phyloP scores from a whole-genome alignment of 768 basidiomycete genomes.

The Lentinula edodes region DNA sequence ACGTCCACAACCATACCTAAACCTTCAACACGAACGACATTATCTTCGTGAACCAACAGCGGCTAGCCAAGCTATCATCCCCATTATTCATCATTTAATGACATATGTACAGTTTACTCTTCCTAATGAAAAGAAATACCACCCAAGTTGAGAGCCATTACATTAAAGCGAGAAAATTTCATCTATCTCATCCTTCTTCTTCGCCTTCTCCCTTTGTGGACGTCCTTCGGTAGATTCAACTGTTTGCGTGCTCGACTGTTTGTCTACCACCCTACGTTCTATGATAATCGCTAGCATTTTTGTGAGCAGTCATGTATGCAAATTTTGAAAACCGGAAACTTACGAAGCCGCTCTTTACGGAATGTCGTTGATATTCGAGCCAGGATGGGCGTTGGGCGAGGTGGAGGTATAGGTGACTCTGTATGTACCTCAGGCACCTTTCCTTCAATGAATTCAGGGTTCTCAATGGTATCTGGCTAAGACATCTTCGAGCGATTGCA shows the following conservation, averaged over 20 bases:
- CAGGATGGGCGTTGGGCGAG: neutral
- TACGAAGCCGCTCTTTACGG: neutral
- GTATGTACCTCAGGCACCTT: neutral
- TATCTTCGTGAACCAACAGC: too few relatives aligned
- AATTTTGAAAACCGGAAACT: neutral
- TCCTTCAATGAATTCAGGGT: too few relatives aligned
- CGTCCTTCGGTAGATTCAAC: neutral
- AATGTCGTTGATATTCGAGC: neutral
- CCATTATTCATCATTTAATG: too few relatives aligned
- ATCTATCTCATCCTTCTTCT: conserved; percentile 55
- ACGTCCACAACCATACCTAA: too few relatives aligned
- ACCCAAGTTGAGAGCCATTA: too few relatives aligned
- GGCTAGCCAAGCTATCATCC: too few relatives aligned
- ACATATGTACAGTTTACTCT: neutral
- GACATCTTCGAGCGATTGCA: neutral
- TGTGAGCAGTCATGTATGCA: neutral
- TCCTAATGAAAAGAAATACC: neutral
- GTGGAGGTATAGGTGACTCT: neutral
- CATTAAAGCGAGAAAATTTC: conserved; percentile 49
- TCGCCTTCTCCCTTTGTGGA: conserved; percentile 30
- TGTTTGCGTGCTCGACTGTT: conserved; percentile 1
- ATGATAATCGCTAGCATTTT: neutral
- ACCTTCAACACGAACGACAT: too few relatives aligned
- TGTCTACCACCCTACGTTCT: neutral
- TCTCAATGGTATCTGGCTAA: neutral